Base-by-base conservation (phyloP, 257 asterid genomes). In the Nicotiana obtusifolia region DNA sequence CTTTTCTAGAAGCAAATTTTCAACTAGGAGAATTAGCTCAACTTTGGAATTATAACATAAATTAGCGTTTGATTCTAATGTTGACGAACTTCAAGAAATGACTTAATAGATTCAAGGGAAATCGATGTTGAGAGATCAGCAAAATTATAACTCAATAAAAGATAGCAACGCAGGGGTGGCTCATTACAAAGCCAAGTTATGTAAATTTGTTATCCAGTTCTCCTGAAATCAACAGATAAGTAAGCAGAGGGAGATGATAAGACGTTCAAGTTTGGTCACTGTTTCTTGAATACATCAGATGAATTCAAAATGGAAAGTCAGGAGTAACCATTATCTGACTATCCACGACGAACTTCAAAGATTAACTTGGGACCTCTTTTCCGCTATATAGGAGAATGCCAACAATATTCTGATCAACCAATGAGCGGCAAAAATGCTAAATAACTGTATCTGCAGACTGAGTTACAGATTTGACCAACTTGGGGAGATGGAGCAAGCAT, bases 361-460 rank as follows among this genome's bases (percentile, higher is more conserved):
- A 71, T 44, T 44, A 71, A 71, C 14, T 71, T 22, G 14, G 22
- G 60, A 71, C 56, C 20, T 71, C 60, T 22, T 71, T 22, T 44
- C 24, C 2, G 24, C 7, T 71, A 6, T 22, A 71, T 20, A 20
- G 78, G 78, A 71, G 60, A 71, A 22, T 5, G 24, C 20, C 14
- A 24, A 71, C 78, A 60, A 52, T 52, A 52, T 44, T 71, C 52
- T 41, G 28, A 71, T 69, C 77, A 69, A 69, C 77, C 56, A 68
- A 37, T 37, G 54, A 69, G 13, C 13, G 37, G 37, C 13, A 14
- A 22, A 69, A 44, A 20, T 37, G 44, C 57, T 7, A 19, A 37
- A 10, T 20, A 71, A 20, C 2, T 44, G 35, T 44, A 44, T 71
- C 78, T 71, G 78, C 60, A 71, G 56, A 71, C 60, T 41, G 4